Conservation (phyloP, 768 basidiomycete genomes). For the Russula abietina region DNA sequence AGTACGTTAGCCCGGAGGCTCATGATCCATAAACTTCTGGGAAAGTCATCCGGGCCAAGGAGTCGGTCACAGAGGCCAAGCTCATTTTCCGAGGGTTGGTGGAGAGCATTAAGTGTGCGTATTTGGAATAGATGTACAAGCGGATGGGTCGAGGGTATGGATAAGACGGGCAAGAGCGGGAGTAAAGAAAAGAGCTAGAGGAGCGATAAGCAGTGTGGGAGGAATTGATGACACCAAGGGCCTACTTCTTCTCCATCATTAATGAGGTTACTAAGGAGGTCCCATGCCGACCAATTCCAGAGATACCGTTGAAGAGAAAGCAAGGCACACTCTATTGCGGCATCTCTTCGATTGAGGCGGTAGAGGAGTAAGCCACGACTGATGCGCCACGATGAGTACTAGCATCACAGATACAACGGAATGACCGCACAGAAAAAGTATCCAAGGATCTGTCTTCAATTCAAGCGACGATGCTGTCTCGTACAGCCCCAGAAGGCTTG, state of each 20-base stretch:
- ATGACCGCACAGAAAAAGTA: slow-evolving; percentile 63
- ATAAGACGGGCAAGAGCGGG: slow-evolving; percentile 43
- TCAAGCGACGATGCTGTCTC: slow-evolving; percentile 40
- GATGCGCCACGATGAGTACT: slow-evolving; percentile 15
- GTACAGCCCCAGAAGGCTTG: slow-evolving; percentile 51
- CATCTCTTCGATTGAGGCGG: slow-evolving; percentile 70
- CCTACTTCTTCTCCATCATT: slow-evolving; percentile 25
- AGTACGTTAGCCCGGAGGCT: slow-evolving; percentile 78
- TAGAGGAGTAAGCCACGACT: slow-evolving; percentile 83
- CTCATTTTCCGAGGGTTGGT: slow-evolving; percentile 83
- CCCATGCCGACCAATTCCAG: slow-evolving; percentile 25
- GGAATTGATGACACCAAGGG: background rate
- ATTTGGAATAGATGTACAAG: slow-evolving; percentile 75
- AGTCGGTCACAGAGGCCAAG: slow-evolving; percentile 75
- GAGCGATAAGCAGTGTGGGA: background rate
- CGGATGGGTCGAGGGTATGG: slow-evolving; percentile 47
- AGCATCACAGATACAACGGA: slow-evolving; percentile 1
- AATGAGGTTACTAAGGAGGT: slow-evolving; percentile 22
- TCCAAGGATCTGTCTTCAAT: slow-evolving; percentile 66
- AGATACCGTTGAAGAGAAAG: slow-evolving; percentile 40
- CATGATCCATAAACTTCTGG: slow-evolving; percentile 79
- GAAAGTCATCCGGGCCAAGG: slow-evolving; percentile 64
- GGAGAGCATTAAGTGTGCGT: slow-evolving; percentile 82
- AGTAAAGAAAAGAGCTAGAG: slow-evolving; percentile 41
- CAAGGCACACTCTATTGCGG: slow-evolving; percentile 78